Percentiles rank a stretch among this genome's conserved stretches.
Evolutionary conservation across 2,329 filamentous ascomycete genomes (phyloP).

Genomic region (Beauveria sp.): DNA sequence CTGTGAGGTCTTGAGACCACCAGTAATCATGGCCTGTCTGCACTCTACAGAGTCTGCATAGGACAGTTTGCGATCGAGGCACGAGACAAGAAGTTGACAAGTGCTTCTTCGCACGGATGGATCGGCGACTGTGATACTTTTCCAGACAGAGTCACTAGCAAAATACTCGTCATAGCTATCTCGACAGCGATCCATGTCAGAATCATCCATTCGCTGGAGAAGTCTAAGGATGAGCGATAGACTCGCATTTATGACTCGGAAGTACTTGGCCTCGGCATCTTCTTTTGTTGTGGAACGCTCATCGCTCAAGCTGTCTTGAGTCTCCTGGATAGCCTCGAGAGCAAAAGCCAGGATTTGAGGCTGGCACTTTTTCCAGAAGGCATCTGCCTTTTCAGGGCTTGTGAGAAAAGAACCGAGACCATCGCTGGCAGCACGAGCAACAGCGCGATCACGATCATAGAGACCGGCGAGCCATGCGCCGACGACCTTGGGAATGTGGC

Average conservation of each 20-base stretch:
- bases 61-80: constrained; percentile 41
- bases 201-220: constrained; percentile 37
- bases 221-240: constrained; percentile 48
- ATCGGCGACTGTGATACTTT: constrained; percentile 56
- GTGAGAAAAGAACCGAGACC: constrained; percentile 69
- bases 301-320: constrained; percentile 75
- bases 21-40: constrained; percentile 56
- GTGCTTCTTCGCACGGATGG: constrained; percentile 41
- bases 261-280: constrained; percentile 80
- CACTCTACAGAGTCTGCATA: constrained; percentile 43
- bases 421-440: constrained; percentile 67
- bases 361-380: constrained; percentile 78
- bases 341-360: constrained; percentile 75
- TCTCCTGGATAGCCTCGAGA: constrained; percentile 72
- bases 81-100: constrained; percentile 42
- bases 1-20: constrained; percentile 67
- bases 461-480: constrained; percentile 87
- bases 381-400: constrained; percentile 68
- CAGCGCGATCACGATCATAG: constrained; percentile 75
- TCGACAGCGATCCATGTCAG: constrained; percentile 52
- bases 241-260: constrained; percentile 57
- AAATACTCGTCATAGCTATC: constrained; percentile 60
- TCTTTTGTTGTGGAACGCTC: constrained; percentile 76
- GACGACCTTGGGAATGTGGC: constrained; percentile 66
- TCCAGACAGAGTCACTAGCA: constrained; percentile 58